Base-by-base conservation (phyloP, 768 basidiomycete species). In the Russula vinacea region DNA sequence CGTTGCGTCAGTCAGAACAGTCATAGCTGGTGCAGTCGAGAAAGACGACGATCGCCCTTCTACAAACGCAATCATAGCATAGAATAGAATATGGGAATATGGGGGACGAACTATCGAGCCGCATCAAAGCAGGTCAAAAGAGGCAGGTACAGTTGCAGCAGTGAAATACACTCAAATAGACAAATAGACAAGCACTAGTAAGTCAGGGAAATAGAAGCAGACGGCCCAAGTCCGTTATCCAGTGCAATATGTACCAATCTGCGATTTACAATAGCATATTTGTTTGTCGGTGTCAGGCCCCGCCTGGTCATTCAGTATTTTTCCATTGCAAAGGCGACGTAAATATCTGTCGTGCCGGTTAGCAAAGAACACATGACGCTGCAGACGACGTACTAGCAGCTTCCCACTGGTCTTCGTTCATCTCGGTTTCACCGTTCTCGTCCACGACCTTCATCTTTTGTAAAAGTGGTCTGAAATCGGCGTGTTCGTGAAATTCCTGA, bases 341-440 rank as follows among this genome's bases (percentile, higher is more conserved):
- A 98, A 58, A 98, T 87, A 73, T 95, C 95, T 98, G 71, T 1
- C 26, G n/a, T 71, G 58, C n/a, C 26, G 56, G 22, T 66, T n/a
- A 55, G 66, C 54, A 35, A 24, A 39, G 16, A 32, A 22, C 19
- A 58, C 10, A 65, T 33, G 11, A 60, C 40, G 26, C 29, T 3
- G 8, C 58, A 54, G 52, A 49, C 13, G 14, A 84, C 94, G 76
- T 76, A 98, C 97, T 98, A n/a, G 94, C 94, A 67, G 96, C 96
- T 71, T 98, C 94, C 92, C 96, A 97, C 76, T 98, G 95, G 69
- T 91, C 89, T 68, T 90, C 89, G 68, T 94, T 86, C 92, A 98
- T 97, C 58, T 90, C 78, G 71, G 92, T 95, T 76, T 89, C 89
- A 2, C 94, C 94, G 47, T 88, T 81, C 19, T 79, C 76, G 71